Evolutionary conservation across 2,329 filamentous ascomycete species (phyloP), one percentile per base, ranked within the genome.

Genomic region (Calonectria henricotiae): DNA sequence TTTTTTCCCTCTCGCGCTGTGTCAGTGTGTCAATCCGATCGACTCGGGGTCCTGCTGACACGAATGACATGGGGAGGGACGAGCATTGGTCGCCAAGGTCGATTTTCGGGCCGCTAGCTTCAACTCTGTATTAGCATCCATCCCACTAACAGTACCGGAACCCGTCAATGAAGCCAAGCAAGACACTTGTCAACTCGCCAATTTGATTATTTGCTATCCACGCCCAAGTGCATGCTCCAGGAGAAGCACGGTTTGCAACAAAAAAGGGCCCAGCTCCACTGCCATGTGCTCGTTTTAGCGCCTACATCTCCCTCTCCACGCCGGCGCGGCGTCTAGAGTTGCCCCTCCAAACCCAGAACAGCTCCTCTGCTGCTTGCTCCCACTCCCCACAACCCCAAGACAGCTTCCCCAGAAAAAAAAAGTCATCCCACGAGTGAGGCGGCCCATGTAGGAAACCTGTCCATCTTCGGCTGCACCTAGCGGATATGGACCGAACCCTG

Each of bases 401-500:
- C 51, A 58, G 51, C 51, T 58, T 58, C 51, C 51, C 51, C 51
- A 58, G 51, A 58, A 58, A 58, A 58, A 55, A 55, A 55, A 55
- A 58, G 32, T 58, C 51, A 37, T 39, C 20, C 51, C 51, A 58
- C 51, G 32, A 55, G 51, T 58, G 51, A 58, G 44, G 27, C 32
- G 25, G 39, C 62, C 67, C 60, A 37, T 62, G 49, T 55, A 64
- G 54, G 60, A 30, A 27, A 8, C 15, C 11, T 30, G 8, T 39
- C n/a, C 23, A 43, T 30, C 43, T 62, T n/a, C 74, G 75, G 73
- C 73, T 77, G 44, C 73, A 67, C 39, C 72, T 77, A 62, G 72
- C 76, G 44, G 25, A 66, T 37, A 77, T 77, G 75, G 68, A 75
- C 13, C 58, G 15, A n/a, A 23, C 20, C 54, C 70, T 66, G 51